phyloP scores from a whole-genome alignment of 305 asterid genomes.

The Solanum hybrid region DNA sequence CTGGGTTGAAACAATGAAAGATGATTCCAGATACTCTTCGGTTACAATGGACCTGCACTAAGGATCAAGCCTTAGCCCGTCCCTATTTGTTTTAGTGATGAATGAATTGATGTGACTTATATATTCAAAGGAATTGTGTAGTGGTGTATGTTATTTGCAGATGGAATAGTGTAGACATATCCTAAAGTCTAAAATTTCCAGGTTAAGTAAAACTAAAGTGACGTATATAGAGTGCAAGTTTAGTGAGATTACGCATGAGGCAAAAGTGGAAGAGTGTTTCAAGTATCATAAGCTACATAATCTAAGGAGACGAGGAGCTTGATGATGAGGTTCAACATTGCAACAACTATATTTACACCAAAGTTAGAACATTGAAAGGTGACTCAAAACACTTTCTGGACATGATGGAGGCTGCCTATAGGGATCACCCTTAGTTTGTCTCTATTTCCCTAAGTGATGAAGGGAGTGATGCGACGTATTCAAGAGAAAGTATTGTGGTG shows the following conservation, averaged over 20 bases:
- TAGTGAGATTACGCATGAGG: background rate
- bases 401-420: background rate
- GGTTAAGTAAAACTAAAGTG: background rate
- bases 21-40: accelerated
- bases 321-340: background rate
- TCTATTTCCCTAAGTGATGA: background rate
- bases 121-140: background rate
- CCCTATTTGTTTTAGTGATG: background rate
- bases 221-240: background rate
- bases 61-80: background rate
- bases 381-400: background rate
- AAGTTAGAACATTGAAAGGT: background rate
- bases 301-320: background rate
- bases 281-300: background rate
- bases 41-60: background rate
- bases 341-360: background rate
- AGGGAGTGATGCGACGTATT: background rate
- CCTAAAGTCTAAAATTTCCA: background rate
- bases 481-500: background rate
- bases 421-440: background rate
- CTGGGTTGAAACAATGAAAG: no score
- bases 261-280: background rate
- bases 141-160: background rate
- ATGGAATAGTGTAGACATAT: background rate
- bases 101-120: background rate